Conservation (phyloP, 257 asterid genomes). For the Jaltomata sinuosa region DNA sequence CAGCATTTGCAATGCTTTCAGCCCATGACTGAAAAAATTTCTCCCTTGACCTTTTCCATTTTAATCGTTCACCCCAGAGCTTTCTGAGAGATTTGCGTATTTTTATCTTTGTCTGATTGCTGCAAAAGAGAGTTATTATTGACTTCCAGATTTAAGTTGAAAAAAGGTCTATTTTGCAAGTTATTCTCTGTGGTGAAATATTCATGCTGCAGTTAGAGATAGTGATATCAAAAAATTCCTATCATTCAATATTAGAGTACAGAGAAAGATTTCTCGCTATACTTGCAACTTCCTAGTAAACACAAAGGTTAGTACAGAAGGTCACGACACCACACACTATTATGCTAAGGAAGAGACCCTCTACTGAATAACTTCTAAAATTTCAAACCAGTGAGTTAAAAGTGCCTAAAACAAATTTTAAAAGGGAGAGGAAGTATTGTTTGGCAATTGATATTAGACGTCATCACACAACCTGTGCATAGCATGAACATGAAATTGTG, state of each 20-base stretch:
- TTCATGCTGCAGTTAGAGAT: neutral
- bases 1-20: conserved; percentile 68
- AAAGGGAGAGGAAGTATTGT: neutral
- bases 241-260: neutral
- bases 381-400: neutral
- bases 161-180: neutral
- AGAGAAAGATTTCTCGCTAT: neutral
- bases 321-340: neutral
- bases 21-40: conserved; percentile 58
- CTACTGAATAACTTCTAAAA: neutral
- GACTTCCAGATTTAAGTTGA: neutral
- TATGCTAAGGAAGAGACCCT: neutral
- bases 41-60: conserved; percentile 61
- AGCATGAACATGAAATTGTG: neutral
- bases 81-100: conserved; percentile 48
- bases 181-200: neutral
- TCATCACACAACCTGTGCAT: neutral
- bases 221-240: neutral
- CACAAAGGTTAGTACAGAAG: neutral
- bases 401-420: neutral
- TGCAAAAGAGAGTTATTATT: conserved; percentile 19
- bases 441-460: neutral
- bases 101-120: conserved; percentile 56
- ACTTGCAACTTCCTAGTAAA: neutral
- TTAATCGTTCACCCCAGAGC: conserved; percentile 66